Conservation (phyloP, 1,139 yeast genomes). For the Scheffersomyces stambukii region DNA sequence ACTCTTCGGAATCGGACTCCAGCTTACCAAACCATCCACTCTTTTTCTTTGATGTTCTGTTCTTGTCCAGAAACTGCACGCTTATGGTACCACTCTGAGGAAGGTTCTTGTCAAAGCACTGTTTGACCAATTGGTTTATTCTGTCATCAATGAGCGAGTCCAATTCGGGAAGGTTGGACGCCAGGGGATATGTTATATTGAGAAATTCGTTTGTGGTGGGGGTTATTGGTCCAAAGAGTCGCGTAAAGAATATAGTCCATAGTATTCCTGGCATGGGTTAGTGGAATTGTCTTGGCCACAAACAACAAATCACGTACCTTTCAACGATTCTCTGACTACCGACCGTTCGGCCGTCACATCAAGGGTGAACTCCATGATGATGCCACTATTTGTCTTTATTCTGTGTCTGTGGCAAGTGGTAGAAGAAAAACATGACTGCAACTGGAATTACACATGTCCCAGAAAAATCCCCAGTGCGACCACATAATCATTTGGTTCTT, state of each 20-base stretch:
- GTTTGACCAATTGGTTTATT: conserved; percentile 28
- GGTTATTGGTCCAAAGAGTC: conserved; percentile 63
- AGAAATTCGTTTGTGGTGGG: conserved; percentile 49
- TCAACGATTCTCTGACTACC: conserved; percentile 40
- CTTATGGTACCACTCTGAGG: conserved; percentile 6
- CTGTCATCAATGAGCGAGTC: conserved; percentile 42
- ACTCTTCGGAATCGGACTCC: conserved; percentile 11
- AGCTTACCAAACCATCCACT: conserved; percentile 41
- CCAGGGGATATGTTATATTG: conserved; percentile 44
- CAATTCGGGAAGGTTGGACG: conserved; percentile 37
- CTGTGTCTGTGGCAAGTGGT: too few relatives aligned
- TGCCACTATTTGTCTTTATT: too few relatives aligned
- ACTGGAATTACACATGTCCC: too few relatives aligned
- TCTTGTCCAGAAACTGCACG: conserved; percentile 11
- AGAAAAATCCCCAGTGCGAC: too few relatives aligned
- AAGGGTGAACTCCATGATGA: conserved; percentile 42
- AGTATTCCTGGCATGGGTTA: conserved; percentile 44
- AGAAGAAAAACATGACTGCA: too few relatives aligned
- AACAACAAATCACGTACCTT: conserved; percentile 29
- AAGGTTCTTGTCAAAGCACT: not conserved
- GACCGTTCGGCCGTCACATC: conserved; percentile 39
- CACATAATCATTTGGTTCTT: too few relatives aligned
- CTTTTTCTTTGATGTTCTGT: conserved; percentile 23
- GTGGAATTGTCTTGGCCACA: conserved; percentile 7
- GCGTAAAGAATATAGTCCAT: conserved; percentile 65